A percentile compares a stretch with the other conserved stretches of the same genome.
These are phyloP conservation scores for Piromyces sp. DNA, from an alignment of 192 early-diverging fungal species.

Conservation along the genomic window DNA sequence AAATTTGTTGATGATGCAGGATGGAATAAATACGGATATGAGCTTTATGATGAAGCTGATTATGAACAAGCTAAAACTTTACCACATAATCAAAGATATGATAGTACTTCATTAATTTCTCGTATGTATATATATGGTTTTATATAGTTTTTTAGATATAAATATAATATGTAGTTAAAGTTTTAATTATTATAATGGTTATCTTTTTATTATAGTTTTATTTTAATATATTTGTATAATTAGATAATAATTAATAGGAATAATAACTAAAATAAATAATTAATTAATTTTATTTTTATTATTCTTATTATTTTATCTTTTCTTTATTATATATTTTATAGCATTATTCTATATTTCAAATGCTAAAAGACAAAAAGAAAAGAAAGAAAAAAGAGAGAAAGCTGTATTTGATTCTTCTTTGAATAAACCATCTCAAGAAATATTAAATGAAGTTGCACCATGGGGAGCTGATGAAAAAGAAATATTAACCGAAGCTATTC, in stretches of 20 bases:
- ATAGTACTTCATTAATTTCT: neutral
- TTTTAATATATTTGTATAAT: neutral
- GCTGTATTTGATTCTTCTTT: neutral
- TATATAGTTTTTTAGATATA: too few relatives aligned
- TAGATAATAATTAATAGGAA: too few relatives aligned
- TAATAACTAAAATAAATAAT: too few relatives aligned
- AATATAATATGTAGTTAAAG: too few relatives aligned
- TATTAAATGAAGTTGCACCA: neutral
- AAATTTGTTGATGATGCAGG: neutral
- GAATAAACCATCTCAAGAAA: neutral
- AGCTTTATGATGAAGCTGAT: neutral
- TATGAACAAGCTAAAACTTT: neutral
- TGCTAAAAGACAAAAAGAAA: neutral
- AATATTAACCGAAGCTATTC: neutral
- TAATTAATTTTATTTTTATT: too few relatives aligned
- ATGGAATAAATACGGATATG: neutral
- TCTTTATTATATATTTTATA: neutral
- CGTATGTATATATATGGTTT: neutral
- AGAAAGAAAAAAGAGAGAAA: neutral
- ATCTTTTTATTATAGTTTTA: too few relatives aligned
- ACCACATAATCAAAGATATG: neutral
- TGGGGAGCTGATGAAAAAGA: neutral
- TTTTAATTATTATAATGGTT: too few relatives aligned
- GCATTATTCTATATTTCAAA: neutral
- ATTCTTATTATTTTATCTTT: too few relatives aligned